Conservation (phyloP, 768 basidiomycete genomes). For the Xanthoconium purpureum region DNA sequence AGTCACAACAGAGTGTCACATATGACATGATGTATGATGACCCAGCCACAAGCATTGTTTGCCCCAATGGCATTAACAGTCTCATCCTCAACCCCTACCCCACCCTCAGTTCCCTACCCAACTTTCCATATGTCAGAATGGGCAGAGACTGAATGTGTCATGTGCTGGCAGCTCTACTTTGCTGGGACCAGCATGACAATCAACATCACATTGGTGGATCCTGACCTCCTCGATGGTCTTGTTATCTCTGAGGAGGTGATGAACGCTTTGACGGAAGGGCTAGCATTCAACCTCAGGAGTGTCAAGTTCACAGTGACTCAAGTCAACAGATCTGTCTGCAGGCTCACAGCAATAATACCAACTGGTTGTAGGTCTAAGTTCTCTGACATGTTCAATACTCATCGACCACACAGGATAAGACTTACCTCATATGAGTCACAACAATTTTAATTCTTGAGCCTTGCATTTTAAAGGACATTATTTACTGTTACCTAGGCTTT, state of each 20-base stretch:
- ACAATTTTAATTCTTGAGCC: background rate
- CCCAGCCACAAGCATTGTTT: constrained; percentile 20
- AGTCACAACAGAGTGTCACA: constrained; percentile 15
- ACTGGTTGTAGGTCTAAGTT: background rate
- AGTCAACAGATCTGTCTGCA: constrained; percentile 48
- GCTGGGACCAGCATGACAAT: constrained; percentile 8
- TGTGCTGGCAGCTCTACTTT: constrained; percentile 31
- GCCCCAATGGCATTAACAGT: constrained; percentile 33
- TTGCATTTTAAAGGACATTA: background rate
- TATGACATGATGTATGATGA: constrained; percentile 35
- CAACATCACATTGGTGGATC: constrained; percentile 28
- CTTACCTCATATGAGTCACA: too few relatives aligned
- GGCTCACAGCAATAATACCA: constrained; percentile 17
- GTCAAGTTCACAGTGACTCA: constrained; percentile 42
- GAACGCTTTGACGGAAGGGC: constrained; percentile 48
- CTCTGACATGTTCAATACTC: background rate
- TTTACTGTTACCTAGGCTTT: background rate
- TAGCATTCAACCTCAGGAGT: constrained; percentile 47
- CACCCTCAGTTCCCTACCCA: constrained; percentile 32
- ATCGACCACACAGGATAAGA: background rate
- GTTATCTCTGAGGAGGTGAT: constrained; percentile 52
- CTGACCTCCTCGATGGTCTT: constrained; percentile 33
- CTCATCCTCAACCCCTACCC: constrained; percentile 30
- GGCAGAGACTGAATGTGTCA: constrained; percentile 32
- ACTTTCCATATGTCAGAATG: constrained; percentile 33